These are phyloP conservation scores for Asterophora parasitica DNA, from an alignment of 768 basidiomycete genomes.

Conservation along the genomic window DNA sequence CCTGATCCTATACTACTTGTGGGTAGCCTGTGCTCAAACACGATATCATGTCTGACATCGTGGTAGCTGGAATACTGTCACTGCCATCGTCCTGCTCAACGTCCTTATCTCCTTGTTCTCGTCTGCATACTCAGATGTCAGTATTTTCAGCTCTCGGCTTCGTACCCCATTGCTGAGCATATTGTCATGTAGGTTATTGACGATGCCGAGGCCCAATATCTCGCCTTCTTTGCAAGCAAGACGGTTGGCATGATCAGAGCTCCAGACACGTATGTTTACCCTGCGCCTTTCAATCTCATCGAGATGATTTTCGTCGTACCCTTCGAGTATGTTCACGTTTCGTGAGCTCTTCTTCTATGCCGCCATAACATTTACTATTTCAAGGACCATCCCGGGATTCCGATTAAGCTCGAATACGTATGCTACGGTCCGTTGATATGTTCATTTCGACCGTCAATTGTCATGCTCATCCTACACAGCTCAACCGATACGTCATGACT, in stretches of 20 bases:
- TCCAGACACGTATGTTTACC: conserved; percentile 82
- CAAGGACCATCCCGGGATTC: conserved; percentile 39
- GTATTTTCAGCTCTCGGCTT: conserved; percentile 15
- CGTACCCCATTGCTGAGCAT: background rate
- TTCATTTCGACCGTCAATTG: background rate
- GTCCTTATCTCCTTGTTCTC: conserved; percentile 95
- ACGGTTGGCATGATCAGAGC: conserved; percentile 82
- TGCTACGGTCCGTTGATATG: conserved; percentile 37
- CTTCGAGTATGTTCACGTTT: conserved; percentile 60
- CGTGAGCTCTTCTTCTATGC: conserved; percentile 1
- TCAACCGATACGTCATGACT: conserved; percentile 78
- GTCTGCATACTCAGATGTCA: conserved; percentile 84
- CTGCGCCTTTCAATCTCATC: conserved; percentile 89
- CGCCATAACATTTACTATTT: background rate
- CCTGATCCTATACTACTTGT: conserved; percentile 78
- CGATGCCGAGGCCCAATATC: conserved; percentile 86
- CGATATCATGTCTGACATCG: conserved; percentile 1
- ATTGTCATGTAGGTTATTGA: conserved; percentile 52
- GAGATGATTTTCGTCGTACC: conserved; percentile 80
- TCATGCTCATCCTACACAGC: conserved; percentile 28
- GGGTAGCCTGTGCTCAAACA: conserved; percentile 21
- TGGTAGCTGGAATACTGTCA: conserved; percentile 74
- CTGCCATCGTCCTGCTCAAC: conserved; percentile 83
- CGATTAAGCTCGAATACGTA: conserved; percentile 50
- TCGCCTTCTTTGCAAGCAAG: conserved; percentile 88